Conservation (phyloP, 177 flowering plant genomes). For the Tripterygium wilfordii region DNA sequence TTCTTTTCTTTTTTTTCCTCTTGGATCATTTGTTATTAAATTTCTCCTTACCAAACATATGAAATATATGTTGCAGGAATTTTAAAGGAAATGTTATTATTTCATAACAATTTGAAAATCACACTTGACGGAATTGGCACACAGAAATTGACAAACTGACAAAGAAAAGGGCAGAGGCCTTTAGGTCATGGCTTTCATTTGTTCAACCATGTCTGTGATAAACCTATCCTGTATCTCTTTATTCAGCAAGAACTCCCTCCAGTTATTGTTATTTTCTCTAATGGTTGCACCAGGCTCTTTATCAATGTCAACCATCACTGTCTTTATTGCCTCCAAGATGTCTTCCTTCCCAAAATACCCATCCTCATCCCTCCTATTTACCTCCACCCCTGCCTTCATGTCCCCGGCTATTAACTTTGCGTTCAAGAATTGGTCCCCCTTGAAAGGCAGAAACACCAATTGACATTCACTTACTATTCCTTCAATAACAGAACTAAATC, state of each 20-base stretch:
- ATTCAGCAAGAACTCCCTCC: conserved; percentile 5
- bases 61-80: too few species aligned
- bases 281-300: conserved; percentile 4
- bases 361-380: conserved; percentile 23
- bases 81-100: too few species aligned
- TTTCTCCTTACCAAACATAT: too few species aligned
- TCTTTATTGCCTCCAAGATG: not conserved
- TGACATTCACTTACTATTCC: conserved; percentile 12
- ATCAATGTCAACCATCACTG: conserved; percentile 1
- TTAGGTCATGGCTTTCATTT: conserved; percentile 1
- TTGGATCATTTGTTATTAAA: too few species aligned
- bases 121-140: too few species aligned
- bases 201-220: conserved; percentile 1
- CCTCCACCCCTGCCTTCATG: conserved; percentile 26
- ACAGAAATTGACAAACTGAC: too few species aligned
- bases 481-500: conserved; percentile 12
- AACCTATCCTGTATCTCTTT: not conserved
- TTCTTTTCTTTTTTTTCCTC: too few species aligned
- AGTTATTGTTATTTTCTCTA: not conserved
- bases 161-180: too few species aligned
- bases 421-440: conserved; percentile 28
- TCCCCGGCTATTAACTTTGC: conserved; percentile 20
- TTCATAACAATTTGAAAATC: too few species aligned
- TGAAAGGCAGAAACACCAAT: conserved; percentile 18
- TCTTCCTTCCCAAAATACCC: conserved; percentile 22